A percentile compares a stretch with the other conserved stretches of the same genome.
These are phyloP conservation scores for Ascochyta lentis DNA, from an alignment of 2,329 filamentous ascomycete species.

Conservation along the genomic window DNA sequence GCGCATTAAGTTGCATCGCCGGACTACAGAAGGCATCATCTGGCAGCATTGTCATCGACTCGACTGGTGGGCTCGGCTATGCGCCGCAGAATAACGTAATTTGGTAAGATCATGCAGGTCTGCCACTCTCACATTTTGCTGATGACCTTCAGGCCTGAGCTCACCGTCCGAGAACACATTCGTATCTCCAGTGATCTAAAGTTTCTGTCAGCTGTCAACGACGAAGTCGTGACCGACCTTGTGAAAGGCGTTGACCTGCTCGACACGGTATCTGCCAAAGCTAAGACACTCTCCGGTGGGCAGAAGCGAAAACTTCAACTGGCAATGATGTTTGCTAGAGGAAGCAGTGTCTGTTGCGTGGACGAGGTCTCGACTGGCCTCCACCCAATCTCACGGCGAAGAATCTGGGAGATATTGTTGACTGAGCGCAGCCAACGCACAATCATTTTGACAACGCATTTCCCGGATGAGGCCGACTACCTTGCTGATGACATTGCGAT, in stretches of 20 bases:
- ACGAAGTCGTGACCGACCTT: slow-evolving; percentile 57
- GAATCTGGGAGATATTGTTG: slow-evolving; percentile 90
- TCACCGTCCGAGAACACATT: slow-evolving; percentile 40
- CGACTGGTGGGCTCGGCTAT: slow-evolving; percentile 33
- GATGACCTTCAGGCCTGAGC: slow-evolving; percentile 23
- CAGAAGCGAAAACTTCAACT: slow-evolving; percentile 91
- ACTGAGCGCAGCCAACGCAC: slow-evolving; percentile 80
- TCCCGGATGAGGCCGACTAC: slow-evolving; percentile 87
- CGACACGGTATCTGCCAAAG: slow-evolving; percentile 71
- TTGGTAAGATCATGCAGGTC: slow-evolving; percentile 11
- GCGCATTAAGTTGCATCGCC: slow-evolving; percentile 34
- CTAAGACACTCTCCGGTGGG: slow-evolving; percentile 82
- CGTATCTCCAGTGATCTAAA: slow-evolving; percentile 39
- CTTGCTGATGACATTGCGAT: slow-evolving; percentile 87
- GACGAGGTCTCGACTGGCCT: slow-evolving; percentile 88
- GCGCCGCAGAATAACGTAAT: slow-evolving; percentile 38
- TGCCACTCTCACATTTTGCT: slow-evolving; percentile 41
- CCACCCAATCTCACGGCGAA: slow-evolving; percentile 81
- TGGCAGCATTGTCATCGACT: slow-evolving; percentile 31
- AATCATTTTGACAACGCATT: slow-evolving; percentile 87
- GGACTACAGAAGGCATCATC: slow-evolving; percentile 32
- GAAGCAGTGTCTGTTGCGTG: slow-evolving; percentile 82
- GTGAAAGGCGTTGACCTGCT: slow-evolving; percentile 70
- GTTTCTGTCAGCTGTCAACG: slow-evolving; percentile 37
- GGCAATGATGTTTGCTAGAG: slow-evolving; percentile 91